Base-by-base conservation (phyloP, 768 basidiomycete genomes). In the Serendipita sp. region DNA sequence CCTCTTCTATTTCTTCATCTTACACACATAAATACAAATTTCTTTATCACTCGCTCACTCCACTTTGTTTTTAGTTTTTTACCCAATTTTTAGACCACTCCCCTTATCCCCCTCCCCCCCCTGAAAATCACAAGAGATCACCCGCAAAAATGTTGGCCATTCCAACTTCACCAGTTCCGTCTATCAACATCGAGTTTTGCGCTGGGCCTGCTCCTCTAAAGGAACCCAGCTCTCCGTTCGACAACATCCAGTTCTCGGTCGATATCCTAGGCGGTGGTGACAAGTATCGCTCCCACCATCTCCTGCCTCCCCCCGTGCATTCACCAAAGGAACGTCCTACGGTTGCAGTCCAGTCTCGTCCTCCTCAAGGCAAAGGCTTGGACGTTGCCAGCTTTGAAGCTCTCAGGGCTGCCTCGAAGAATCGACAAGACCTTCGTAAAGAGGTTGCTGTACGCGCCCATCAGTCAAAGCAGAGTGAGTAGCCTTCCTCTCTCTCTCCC, bases 361-460 rank as follows among this genome's bases (percentile, higher is more conserved):
- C 45, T 73, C 66, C 56, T 24, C 75, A 77, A 64, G 79, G 67
- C 45, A 65, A 79, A 69, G 87, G 86, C 64, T 78, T 90, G 58
- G 79, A 85, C 66, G 76, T 76, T 37, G 80, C 83, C 62, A 78
- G 81, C 32, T 87, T 90, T 71, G 80, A 85, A 69, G 82, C 81
- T 70, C 24, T 58, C 37, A 67, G 34, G 41, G 45, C 58, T 35
- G 66, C 38, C 32, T 18, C 64, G 51, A 34, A 56, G 56, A 30
- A 67, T 37, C 18, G 32, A 30, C 76, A 76, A 24, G 81, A 87
- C 74, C 78, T 90, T 62, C 83, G 86, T 68, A 88, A 83, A 74
- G 85, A 89, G 74, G 82, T 88, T 60, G 84, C 85, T 10, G 73
- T 86, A 65, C 88, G 84, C 73, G 80, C 79, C 62, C 87, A 89